A percentile compares a stretch with the other conserved stretches of the same genome.
Conservation (phyloP, 192 early-diverging fungal species). For the Backusella luteola region DNA sequence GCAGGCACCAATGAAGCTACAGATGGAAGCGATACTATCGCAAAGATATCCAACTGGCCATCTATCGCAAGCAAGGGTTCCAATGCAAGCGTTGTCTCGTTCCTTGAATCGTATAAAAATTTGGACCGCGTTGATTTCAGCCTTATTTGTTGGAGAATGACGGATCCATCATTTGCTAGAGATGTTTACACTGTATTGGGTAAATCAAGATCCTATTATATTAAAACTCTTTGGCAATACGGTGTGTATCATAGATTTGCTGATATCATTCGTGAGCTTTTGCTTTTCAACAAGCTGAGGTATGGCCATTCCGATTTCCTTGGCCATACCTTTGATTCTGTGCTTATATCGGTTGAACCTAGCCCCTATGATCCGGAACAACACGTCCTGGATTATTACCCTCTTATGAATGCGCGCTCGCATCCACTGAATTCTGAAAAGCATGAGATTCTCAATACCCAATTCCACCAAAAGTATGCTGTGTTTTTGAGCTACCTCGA, state of each 20-base stretch:
- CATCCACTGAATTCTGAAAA: slow-evolving; percentile 7
- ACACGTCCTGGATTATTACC: slow-evolving; percentile 39
- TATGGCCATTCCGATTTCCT: not conserved
- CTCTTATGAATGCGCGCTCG: slow-evolving; percentile 51
- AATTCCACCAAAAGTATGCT: slow-evolving; percentile 38
- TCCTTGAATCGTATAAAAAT: slow-evolving; percentile 12
- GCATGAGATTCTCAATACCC: slow-evolving; percentile 38
- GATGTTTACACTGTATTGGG: slow-evolving; percentile 33
- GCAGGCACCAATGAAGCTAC: slow-evolving; percentile 4
- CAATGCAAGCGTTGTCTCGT: slow-evolving; percentile 15
- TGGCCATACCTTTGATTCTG: not conserved
- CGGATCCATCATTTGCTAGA: slow-evolving; percentile 19
- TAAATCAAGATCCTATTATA: slow-evolving; percentile 24
- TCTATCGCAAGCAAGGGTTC: slow-evolving; percentile 12
- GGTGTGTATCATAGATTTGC: slow-evolving; percentile 37
- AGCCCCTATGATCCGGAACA: slow-evolving; percentile 2
- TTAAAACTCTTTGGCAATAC: slow-evolving; percentile 34
- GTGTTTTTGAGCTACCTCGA: slow-evolving; percentile 34
- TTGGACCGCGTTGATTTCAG: slow-evolving; percentile 14
- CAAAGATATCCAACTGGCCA: slow-evolving; percentile 17
- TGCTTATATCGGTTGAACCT: not conserved
- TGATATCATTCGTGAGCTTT: slow-evolving; percentile 35
- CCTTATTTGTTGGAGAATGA: slow-evolving; percentile 23
- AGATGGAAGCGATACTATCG: not conserved
- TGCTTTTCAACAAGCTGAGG: slow-evolving; percentile 5